Conservation (phyloP, 306 rosid species). For the Vicia villosa region DNA sequence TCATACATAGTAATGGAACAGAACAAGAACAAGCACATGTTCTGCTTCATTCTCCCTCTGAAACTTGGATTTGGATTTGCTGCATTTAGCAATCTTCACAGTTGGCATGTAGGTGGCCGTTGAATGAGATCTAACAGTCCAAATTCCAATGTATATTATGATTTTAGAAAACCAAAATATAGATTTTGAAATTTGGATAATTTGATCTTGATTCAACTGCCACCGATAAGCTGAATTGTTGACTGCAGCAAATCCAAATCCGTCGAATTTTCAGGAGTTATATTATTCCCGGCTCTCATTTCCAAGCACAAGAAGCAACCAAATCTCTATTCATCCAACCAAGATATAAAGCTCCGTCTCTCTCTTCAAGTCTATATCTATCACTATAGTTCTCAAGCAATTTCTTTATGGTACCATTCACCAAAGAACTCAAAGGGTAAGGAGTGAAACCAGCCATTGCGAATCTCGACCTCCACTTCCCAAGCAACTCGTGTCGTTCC, state of each 20-base stretch:
- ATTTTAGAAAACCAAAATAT: background rate
- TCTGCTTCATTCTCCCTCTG: background rate
- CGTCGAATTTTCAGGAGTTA: background rate
- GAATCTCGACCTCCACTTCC: constrained; percentile 85
- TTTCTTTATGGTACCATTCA: constrained; percentile 82
- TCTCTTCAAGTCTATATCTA: constrained; percentile 79
- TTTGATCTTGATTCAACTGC: background rate
- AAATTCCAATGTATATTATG: background rate
- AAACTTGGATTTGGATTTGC: background rate
- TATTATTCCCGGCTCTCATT: constrained; percentile 43
- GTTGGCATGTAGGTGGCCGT: background rate
- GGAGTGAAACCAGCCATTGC: constrained; percentile 94
- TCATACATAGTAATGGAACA: constrained; percentile 30
- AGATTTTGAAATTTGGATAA: background rate
- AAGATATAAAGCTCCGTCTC: constrained; percentile 84
- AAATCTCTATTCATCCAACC: constrained; percentile 97
- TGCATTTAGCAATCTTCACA: background rate
- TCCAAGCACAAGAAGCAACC: constrained; percentile 99
- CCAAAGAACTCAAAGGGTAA: constrained; percentile 84
- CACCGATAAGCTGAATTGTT: background rate
- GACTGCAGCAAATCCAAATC: background rate
- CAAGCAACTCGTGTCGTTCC: constrained; percentile 86
- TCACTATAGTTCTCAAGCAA: constrained; percentile 74
- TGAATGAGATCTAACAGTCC: background rate
- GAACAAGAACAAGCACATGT: constrained; percentile 32